Base-by-base conservation (phyloP, 768 basidiomycete species). In the Rhodotorula toruloides region DNA sequence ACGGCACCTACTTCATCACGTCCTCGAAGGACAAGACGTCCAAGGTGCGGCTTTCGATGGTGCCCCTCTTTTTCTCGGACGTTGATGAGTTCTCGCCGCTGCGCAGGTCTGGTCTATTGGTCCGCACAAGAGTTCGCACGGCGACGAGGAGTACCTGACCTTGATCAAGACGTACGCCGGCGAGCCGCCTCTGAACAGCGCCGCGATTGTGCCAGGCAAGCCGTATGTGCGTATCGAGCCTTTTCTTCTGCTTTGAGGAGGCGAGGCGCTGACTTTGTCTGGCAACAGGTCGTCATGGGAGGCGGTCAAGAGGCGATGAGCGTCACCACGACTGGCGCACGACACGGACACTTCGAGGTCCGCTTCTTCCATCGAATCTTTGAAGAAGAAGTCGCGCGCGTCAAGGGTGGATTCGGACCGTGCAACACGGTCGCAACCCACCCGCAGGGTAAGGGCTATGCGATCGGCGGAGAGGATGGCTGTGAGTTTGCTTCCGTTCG, bases 261-360 rank as follows among this genome's bases (percentile, higher is more conserved):
- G 14, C 19, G 17, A 0, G 10, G 39, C 27, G n/a, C 19, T 36
- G 2, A 16, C 44, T 21, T 29, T 8, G 4, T 40, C 47, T 39
- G 54, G 13, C 42, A 21, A 17, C 47, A 66, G 65, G 40, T 72
- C 48, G 83, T 98, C 39, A 81, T 96, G 31, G 96, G 96, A 49
- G 94, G 96, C 77, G 96, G 96, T 48, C 96, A 98, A 79, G 94
- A 96, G 76, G 96, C 96, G 8, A 94, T 91, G 91, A 86, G 81
- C 74, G 96, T 98, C 56, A 97, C 96, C 21, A 98, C 91, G 13
- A 98, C 94, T 1, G 91, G 91, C 3, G 75, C 85, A 31, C 85
- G 96, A 57, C 90, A 96, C 77, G 96, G 94, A 29, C 96, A 97
- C 79, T 99, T 99, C 77, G 96, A 98, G 80, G 90, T 91, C 17